Evolutionary conservation across 192 early-diverging fungal species (phyloP).

Genomic region (Spinellus fusiger): DNA sequence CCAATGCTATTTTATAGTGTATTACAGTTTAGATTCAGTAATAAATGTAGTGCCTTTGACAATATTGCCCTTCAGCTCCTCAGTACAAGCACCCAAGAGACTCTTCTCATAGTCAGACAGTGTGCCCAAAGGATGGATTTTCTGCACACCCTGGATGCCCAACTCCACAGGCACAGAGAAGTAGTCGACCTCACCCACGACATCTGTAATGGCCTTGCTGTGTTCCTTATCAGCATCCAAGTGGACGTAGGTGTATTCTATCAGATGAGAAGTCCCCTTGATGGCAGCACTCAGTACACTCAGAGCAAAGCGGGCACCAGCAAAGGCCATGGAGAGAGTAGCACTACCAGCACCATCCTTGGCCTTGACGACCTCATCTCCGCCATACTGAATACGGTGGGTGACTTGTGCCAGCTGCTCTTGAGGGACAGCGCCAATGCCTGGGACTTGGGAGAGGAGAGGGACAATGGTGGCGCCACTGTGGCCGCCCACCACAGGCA

Average conservation of each 20-base stretch:
- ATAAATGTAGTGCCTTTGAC: slow-evolving; percentile 64
- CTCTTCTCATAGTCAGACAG: slow-evolving; percentile 82
- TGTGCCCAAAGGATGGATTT: slow-evolving; percentile 77
- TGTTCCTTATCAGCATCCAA: slow-evolving; percentile 35
- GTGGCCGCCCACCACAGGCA: slow-evolving; percentile 94
- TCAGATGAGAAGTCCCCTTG: slow-evolving; percentile 70
- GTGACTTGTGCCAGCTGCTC: slow-evolving; percentile 89
- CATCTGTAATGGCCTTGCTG: slow-evolving; percentile 8
- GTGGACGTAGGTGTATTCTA: slow-evolving; percentile 89
- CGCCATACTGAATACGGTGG: slow-evolving; percentile 97
- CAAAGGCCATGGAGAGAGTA: slow-evolving; percentile 86
- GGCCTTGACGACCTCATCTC: slow-evolving; percentile 99
- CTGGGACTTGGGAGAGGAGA: slow-evolving; percentile 73
- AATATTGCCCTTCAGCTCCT: slow-evolving; percentile 92
- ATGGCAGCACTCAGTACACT: slow-evolving; percentile 79
- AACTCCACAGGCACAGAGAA: slow-evolving; percentile 79
- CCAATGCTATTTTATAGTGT: background rate
- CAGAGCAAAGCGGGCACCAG: slow-evolving; percentile 89
- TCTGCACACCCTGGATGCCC: slow-evolving; percentile 79
- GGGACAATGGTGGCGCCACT: slow-evolving; percentile 96
- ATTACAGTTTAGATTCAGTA: slow-evolving; percentile 19
- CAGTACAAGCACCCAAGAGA: slow-evolving; percentile 73
- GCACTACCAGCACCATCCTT: slow-evolving; percentile 94
- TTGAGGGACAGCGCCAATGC: slow-evolving; percentile 54
- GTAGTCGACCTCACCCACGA: slow-evolving; percentile 56